A percentile compares a stretch with the other conserved stretches of the same genome.
Conservation (phyloP, 2,329 filamentous ascomycete species). For the Hirsutella thompsonii region DNA sequence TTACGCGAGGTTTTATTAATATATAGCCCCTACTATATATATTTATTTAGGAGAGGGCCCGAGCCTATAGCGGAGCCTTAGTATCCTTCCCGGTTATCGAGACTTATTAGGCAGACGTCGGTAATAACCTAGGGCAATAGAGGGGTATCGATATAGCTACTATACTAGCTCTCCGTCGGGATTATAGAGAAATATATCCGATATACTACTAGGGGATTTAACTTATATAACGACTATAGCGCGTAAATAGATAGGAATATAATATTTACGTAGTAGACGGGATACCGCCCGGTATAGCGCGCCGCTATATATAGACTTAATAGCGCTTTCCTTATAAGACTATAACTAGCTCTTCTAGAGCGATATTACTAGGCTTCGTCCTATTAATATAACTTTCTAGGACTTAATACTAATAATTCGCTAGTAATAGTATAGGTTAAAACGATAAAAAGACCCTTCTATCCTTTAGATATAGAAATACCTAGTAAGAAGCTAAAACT, state of each 20-base stretch:
- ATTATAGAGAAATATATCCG: conserved; percentile 6
- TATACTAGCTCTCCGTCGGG: conserved; percentile 3
- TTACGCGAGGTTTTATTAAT: too few relatives aligned
- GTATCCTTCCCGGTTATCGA: too few relatives aligned
- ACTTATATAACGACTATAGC: conserved; percentile 4
- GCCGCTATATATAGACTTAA: conserved; percentile 7
- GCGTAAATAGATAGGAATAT: conserved; percentile 1
- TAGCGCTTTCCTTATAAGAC: conserved; percentile 4
- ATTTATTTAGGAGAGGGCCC: too few relatives aligned
- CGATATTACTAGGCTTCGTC: conserved; percentile 3
- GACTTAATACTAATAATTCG: too few relatives aligned
- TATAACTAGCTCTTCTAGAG: conserved; percentile 4
- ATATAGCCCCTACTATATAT: too few relatives aligned
- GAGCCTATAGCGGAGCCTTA: too few relatives aligned
- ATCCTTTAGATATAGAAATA: too few relatives aligned
- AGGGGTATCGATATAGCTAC: background rate
- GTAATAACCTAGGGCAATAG: too few relatives aligned
- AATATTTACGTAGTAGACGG: conserved; percentile 7
- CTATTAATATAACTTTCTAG: conserved; percentile 5
- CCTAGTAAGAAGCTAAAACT: too few relatives aligned
- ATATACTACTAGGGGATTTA: conserved; percentile 1
- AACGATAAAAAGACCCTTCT: too few relatives aligned
- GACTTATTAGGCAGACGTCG: too few relatives aligned
- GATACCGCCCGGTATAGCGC: conserved; percentile 6
- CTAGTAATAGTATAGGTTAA: too few relatives aligned